Evolutionary conservation across 116 monocot species (phyloP), one percentile per base, ranked within the genome.

Genomic region (Trichopus zeylanicus): DNA sequence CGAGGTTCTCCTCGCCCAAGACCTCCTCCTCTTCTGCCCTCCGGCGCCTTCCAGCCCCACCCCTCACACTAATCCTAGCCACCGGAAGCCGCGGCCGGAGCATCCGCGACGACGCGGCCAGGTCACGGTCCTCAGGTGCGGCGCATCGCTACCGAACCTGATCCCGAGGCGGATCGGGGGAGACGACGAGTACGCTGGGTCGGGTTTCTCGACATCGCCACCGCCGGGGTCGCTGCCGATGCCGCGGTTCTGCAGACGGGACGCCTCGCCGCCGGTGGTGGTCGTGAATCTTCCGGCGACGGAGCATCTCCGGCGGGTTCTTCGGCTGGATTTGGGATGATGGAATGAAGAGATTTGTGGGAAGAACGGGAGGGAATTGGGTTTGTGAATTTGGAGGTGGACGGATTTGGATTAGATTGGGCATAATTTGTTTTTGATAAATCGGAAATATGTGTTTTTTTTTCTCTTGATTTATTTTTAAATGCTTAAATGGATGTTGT

Each of bases 171-270:
- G 19, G 3, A 38, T 26, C 1, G 24, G 24, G 24, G 32, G 15
- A 16, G 38, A 12, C 13, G 28, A 53, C 5, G 56, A 29, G 29
- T 76, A 76, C 48, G 70, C 76, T 20, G 76, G 76, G n/a, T 35
- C 70, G 26, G 70, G 48, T 15, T 76, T 65, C 31, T 26, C 71
- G 13, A 9, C 33, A 27, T 77, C 77, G 12, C 77, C 77, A 10
- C 66, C 77, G 19, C 77, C 77, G 4, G 48, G 67, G 21, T 47
- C 57, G n/a, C 52, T 77, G 16, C 77, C 77, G 35, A 29, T 77
- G 51, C 77, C 77, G 55, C 57, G 33, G 8, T 76, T 76, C 22
- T 27, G 56, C 3, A 16, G 7, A 48, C 64, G 25, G 53, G 60
- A 33, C 46, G 26, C 25, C 18, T 60, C 15, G 3, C 29, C 28